phyloP scores from a whole-genome alignment of 1,284 basidiomycete genomes.

The Apiotrichum porosum region DNA sequence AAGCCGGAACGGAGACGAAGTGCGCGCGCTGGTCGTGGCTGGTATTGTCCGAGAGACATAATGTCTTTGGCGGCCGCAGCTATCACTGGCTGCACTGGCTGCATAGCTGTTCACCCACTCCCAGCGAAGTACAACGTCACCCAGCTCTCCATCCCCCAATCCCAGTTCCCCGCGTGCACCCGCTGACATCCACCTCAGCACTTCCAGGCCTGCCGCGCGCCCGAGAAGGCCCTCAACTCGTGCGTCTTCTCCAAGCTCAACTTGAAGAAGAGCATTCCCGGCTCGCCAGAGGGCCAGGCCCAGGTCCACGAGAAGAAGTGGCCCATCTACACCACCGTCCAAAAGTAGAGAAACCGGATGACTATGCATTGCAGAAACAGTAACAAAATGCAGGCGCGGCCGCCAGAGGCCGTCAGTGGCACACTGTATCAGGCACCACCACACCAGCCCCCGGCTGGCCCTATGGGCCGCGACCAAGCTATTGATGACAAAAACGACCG shows the following conservation, averaged over 20 bases:
- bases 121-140: too few relatives aligned
- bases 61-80: too few relatives aligned
- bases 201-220: constrained; percentile 84
- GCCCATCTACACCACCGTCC: constrained; percentile 71
- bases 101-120: too few relatives aligned
- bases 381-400: not conserved
- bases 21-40: too few relatives aligned
- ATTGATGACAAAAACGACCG: too few relatives aligned
- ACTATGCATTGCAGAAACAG: constrained; percentile 2
- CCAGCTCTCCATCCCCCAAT: too few relatives aligned
- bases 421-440: too few relatives aligned
- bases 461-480: too few relatives aligned
- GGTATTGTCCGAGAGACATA: too few relatives aligned
- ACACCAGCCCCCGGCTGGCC: too few relatives aligned
- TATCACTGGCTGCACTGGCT: too few relatives aligned
- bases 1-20: not conserved
- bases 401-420: not conserved
- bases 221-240: constrained; percentile 82
- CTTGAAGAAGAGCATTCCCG: constrained; percentile 87
- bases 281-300: constrained; percentile 73
- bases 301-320: constrained; percentile 87
- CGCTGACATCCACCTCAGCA: constrained; percentile 56
- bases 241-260: constrained; percentile 97
- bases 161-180: not conserved
- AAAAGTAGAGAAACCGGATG: constrained; percentile 58